phyloP scores from a whole-genome alignment of 768 basidiomycete species.

The Pluteus cervinus region DNA sequence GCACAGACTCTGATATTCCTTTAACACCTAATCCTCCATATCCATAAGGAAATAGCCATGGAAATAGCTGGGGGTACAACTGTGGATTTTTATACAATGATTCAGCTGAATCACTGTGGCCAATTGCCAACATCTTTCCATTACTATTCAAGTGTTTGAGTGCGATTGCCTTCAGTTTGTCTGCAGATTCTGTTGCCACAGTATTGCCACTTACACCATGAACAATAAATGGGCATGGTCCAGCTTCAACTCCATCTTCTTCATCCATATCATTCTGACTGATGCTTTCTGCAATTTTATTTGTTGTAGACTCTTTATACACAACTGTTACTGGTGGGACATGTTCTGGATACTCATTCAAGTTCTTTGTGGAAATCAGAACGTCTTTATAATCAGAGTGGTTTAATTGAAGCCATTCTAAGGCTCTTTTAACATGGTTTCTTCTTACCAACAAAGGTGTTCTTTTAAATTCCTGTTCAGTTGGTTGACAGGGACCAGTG shows the following conservation, averaged over 20 bases:
- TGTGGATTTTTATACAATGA: constrained; percentile 13
- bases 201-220: constrained; percentile 13
- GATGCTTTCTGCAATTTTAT: constrained; percentile 8
- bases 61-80: too few species aligned
- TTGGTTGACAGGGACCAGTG: constrained; percentile 8
- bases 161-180: constrained; percentile 14
- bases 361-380: constrained; percentile 12
- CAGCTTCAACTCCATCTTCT: constrained; percentile 16
- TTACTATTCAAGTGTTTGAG: constrained; percentile 17
- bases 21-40: too few species aligned
- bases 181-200: constrained; percentile 6
- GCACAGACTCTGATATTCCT: constrained; percentile 11
- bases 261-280: constrained; percentile 15
- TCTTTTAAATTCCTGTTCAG: constrained; percentile 10
- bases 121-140: constrained; percentile 20
- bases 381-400: constrained; percentile 19
- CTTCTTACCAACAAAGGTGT: constrained; percentile 18
- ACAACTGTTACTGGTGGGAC: constrained; percentile 10
- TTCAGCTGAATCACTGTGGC: constrained; percentile 14
- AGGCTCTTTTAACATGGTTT: constrained; percentile 13
- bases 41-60: too few species aligned
- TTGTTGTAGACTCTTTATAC: constrained; percentile 6
- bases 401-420: constrained; percentile 22
- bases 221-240: constrained; percentile 17
- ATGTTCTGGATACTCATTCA: constrained; percentile 11